phyloP scores from a whole-genome alignment of 2,329 filamentous ascomycete species.

The Fusarium equiseti region DNA sequence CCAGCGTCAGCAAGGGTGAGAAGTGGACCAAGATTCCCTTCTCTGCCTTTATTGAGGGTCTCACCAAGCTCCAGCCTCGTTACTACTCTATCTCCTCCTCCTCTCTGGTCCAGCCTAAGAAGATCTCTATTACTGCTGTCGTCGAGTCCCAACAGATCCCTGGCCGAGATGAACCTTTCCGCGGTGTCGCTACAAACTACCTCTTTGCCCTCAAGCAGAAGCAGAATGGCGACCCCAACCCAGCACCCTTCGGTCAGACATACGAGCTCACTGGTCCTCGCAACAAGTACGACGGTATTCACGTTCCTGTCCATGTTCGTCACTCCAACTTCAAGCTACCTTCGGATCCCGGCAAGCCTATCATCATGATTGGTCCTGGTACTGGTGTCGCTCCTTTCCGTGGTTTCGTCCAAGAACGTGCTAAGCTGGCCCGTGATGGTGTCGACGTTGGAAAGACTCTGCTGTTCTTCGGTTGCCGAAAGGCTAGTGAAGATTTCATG shows the following conservation, averaged over 20 bases:
- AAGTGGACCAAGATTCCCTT: constrained; percentile 90
- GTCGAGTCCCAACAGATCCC: constrained; percentile 87
- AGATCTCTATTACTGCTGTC: constrained; percentile 94
- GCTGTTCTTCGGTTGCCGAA: constrained; percentile 96
- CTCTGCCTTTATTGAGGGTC: constrained; percentile 91
- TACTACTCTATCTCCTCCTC: constrained; percentile 99
- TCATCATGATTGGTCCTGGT: constrained; percentile 96
- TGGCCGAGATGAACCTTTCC: constrained; percentile 82
- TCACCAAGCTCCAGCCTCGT: constrained; percentile 94
- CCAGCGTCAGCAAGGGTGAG: constrained; percentile 77
- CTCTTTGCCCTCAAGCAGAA: constrained; percentile 95
- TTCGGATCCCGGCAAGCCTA: constrained; percentile 90
- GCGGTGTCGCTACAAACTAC: constrained; percentile 97
- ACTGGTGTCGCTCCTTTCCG: constrained; percentile 98
- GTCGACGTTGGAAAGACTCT: constrained; percentile 87
- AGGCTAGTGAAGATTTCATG: constrained; percentile 87
- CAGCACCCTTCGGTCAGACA: constrained; percentile 84
- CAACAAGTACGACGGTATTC: constrained; percentile 97
- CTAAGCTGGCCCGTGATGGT: constrained; percentile 82
- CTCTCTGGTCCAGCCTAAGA: constrained; percentile 91
- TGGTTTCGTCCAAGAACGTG: constrained; percentile 93
- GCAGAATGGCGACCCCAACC: constrained; percentile 87
- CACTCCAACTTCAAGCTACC: constrained; percentile 99
- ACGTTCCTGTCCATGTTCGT: constrained; percentile 93
- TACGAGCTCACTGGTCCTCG: constrained; percentile 90